phyloP scores from a whole-genome alignment of 345 rosid species.

The Eucalyptus viminalis region DNA sequence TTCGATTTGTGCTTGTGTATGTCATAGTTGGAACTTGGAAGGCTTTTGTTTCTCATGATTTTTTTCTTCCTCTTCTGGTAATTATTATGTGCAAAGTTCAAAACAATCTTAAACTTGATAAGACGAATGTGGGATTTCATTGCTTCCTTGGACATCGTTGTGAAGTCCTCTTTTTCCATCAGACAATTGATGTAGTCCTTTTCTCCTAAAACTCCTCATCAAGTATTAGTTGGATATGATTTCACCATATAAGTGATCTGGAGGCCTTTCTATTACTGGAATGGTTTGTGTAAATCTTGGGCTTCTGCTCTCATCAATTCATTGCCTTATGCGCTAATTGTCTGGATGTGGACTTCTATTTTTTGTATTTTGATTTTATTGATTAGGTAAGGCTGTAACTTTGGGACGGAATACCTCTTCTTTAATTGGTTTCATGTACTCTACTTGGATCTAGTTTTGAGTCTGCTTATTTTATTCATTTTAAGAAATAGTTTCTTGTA shows the following conservation, averaged over 20 bases:
- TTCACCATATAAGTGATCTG: background rate
- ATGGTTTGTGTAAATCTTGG: background rate
- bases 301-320: background rate
- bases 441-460: background rate
- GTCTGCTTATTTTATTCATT: background rate
- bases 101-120: background rate
- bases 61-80: background rate
- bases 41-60: background rate
- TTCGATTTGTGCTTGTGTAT: conserved; percentile 38
- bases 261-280: background rate
- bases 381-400: background rate
- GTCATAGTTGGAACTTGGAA: background rate
- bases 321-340: background rate
- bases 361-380: background rate
- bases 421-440: background rate
- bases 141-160: background rate
- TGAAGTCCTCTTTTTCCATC: background rate
- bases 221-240: background rate
- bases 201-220: background rate
- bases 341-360: background rate
- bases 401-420: background rate
- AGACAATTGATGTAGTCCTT: background rate
- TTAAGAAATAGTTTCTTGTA: background rate
- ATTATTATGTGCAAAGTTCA: background rate
- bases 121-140: background rate